Evolutionary conservation across 225 moss, liverwort and hornwort species (phyloP).

Genomic region (Antitrichia curtipendula): DNA sequence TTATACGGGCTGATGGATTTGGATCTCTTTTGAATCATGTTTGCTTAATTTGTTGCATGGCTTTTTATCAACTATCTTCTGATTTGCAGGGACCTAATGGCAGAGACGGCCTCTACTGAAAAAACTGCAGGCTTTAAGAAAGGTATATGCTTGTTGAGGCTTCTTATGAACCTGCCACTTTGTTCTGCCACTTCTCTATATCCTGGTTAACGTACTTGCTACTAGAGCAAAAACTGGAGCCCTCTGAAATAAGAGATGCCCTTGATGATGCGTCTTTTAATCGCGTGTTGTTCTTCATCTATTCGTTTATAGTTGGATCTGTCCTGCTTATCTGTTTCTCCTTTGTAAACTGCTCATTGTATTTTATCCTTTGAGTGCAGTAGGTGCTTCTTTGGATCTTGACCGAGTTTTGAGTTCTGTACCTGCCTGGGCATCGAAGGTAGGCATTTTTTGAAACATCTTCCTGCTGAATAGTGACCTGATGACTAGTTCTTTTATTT

Average conservation of each 20-base stretch:
- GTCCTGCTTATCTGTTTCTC: neutral
- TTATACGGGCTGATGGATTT: neutral
- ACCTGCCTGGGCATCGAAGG: slow-evolving; percentile 75
- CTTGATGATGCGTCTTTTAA: neutral
- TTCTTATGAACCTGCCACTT: neutral
- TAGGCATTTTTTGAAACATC: neutral
- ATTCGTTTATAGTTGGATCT: neutral
- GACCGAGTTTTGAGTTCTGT: slow-evolving; percentile 69
- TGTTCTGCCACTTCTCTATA: neutral
- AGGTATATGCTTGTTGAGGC: slow-evolving; percentile 1
- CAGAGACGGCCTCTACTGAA: slow-evolving; percentile 11
- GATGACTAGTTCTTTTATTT: neutral
- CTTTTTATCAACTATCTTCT: neutral
- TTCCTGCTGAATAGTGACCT: neutral
- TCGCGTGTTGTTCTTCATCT: neutral
- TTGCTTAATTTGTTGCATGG: neutral
- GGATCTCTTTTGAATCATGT: neutral
- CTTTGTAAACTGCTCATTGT: neutral
- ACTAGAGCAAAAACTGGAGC: neutral
- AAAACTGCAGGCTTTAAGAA: slow-evolving; percentile 8
- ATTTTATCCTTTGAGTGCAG: slow-evolving; percentile 6
- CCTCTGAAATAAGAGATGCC: neutral
- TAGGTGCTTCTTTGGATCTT: slow-evolving; percentile 49
- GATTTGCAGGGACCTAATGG: slow-evolving; percentile 24
- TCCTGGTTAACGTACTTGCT: neutral